Percentiles rank a stretch among this genome's conserved stretches.
Conservation (phyloP, 2,329 filamentous ascomycete genomes). For the Aaosphaeria arxii region DNA sequence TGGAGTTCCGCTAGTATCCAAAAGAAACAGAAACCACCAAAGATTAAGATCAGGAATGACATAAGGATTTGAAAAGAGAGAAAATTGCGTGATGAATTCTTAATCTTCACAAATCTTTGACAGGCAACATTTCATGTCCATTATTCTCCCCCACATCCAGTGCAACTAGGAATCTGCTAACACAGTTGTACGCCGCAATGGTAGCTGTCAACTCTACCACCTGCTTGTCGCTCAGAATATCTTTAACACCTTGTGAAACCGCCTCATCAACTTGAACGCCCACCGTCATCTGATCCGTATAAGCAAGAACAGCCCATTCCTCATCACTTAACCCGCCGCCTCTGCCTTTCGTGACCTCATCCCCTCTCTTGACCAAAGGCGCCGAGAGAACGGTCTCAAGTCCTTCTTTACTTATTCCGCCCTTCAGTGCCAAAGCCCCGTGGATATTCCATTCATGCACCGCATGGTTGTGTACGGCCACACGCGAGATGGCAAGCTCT, state of each 20-base stretch:
- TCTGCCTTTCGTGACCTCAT: slow-evolving; percentile 43
- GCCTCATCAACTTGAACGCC: slow-evolving; percentile 66
- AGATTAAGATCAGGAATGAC: too few relatives aligned
- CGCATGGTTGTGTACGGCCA: slow-evolving; percentile 78
- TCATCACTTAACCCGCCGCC: slow-evolving; percentile 17
- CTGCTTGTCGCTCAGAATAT: slow-evolving; percentile 64
- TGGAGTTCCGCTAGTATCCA: too few relatives aligned
- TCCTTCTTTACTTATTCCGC: slow-evolving; percentile 58
- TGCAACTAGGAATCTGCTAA: slow-evolving; percentile 79
- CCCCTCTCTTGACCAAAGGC: slow-evolving; percentile 20
- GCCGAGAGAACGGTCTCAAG: slow-evolving; percentile 47
- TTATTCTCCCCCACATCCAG: slow-evolving; percentile 60
- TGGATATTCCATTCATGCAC: slow-evolving; percentile 87
- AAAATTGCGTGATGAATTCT: too few relatives aligned
- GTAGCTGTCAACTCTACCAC: slow-evolving; percentile 79
- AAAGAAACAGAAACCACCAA: too few relatives aligned
- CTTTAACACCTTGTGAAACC: slow-evolving; percentile 62
- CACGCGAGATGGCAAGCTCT: slow-evolving; percentile 76
- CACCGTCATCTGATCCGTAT: slow-evolving; percentile 81
- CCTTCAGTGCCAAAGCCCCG: slow-evolving; percentile 60
- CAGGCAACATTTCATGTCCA: slow-evolving; percentile 27
- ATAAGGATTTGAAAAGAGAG: too few relatives aligned
- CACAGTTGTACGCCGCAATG: slow-evolving; percentile 78
- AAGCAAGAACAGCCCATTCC: slow-evolving; percentile 68
- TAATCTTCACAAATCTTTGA: slow-evolving; percentile 19